Percentiles rank a stretch among this genome's conserved stretches.
phyloP scores from a whole-genome alignment of 768 basidiomycete genomes.

The Trametes sanguinea region DNA sequence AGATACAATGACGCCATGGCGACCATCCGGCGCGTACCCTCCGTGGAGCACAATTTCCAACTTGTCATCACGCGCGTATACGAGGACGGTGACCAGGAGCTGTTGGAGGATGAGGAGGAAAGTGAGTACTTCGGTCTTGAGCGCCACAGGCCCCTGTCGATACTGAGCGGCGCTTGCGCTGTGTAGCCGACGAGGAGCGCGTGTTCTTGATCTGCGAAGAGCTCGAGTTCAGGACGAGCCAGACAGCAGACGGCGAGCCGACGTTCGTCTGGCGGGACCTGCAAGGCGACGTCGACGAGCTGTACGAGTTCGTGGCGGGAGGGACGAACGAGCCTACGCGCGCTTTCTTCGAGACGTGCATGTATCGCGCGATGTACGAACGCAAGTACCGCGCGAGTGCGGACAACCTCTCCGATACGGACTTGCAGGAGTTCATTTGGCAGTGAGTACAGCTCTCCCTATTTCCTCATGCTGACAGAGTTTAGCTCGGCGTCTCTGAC shows the following conservation, averaged over 20 bases:
- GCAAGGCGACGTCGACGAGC: slow-evolving; percentile 87
- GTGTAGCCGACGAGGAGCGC: slow-evolving; percentile 87
- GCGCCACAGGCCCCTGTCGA: background rate
- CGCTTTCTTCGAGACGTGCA: slow-evolving; percentile 89
- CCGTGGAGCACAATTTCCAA: slow-evolving; percentile 79
- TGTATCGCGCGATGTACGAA: slow-evolving; percentile 97
- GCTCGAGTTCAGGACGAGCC: slow-evolving; percentile 80
- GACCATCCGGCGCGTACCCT: slow-evolving; percentile 83
- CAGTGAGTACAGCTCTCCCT: slow-evolving; percentile 51
- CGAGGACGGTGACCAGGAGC: slow-evolving; percentile 94
- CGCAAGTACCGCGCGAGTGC: slow-evolving; percentile 80
- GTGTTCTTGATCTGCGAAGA: slow-evolving; percentile 90
- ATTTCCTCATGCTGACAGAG: background rate
- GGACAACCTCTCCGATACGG: slow-evolving; percentile 63
- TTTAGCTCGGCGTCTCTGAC: slow-evolving; percentile 4
- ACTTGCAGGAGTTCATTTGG: slow-evolving; percentile 81
- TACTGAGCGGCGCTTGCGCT: background rate
- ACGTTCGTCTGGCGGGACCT: slow-evolving; percentile 92
- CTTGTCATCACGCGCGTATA: slow-evolving; percentile 96
- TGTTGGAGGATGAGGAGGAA: slow-evolving; percentile 93
- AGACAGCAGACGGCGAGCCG: slow-evolving; percentile 66
- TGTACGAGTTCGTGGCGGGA: slow-evolving; percentile 86
- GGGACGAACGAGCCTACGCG: slow-evolving; percentile 78
- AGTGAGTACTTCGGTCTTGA: slow-evolving; percentile 45
- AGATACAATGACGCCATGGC: slow-evolving; percentile 97